Evolutionary conservation across 2,329 filamentous ascomycete species (phyloP), one percentile per base, ranked within the genome.

Genomic region (Verruconis gallopava): DNA sequence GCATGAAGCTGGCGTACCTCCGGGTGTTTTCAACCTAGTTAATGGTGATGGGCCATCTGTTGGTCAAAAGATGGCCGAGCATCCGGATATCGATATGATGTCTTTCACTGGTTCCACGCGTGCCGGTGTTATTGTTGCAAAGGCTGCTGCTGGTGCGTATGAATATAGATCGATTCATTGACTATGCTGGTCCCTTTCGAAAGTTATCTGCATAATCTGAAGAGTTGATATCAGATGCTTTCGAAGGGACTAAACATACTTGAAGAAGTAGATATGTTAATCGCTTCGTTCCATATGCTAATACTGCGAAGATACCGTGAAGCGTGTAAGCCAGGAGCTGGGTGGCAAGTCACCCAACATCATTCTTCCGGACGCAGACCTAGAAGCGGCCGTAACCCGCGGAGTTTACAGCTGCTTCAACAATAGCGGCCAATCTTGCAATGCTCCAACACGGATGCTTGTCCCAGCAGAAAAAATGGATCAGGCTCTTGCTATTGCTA

Each of bases 21-120:
- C 81, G 0, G 83, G 83, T 30, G 82, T 88, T 4, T 59, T 88
- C 49, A 88, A 88, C 57, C 71, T 88, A 43, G 57, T 85, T 44
- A 85, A 85, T 46, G 83, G 83, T 0, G 69, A 75, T 41, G 82
- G 82, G 20, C 67, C 67, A 19, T 75, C 76, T 25, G 77, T 80
- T 0, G 83, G 83, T 11, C 68, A 76, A 4, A 77, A 79, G 0
- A 67, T 88, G 6, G 78, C 76, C 1, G 67, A 69, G 33, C 83
- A 88, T 55, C 61, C 74, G 18, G 72, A 71, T 33, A 69, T 89
- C 12, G 78, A 85, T 53, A 88, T 88, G 65, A 69, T 89, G 46
- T 80, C 81, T 0, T 89, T 88, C 49, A 88, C 83, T 0, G 83
- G 83, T 32, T 82, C 77, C 3, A 88, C 82, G 0, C 64, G 65